Evolutionary conservation across 192 early-diverging fungal genomes (phyloP), one percentile per base, ranked within the genome.

Genomic region (Geosiphon pyriformis): DNA sequence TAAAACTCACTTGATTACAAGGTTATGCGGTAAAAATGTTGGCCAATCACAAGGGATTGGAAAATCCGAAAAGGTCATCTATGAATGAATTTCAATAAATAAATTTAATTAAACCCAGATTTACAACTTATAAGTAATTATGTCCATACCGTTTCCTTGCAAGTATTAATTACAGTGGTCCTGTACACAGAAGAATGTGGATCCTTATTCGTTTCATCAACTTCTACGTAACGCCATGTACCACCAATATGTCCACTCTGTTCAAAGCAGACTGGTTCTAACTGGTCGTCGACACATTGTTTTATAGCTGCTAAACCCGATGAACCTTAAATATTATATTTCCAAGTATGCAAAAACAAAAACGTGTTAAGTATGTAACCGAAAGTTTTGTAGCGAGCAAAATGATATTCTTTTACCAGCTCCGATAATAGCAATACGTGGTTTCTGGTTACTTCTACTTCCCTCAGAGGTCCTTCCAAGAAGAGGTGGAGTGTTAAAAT

Each of bases 221-320:
- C 71, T 11, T 76, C 78, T 29, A 74, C 74, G 68, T 83, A 87
- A 55, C 75, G 64, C 85, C 85, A 87, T 15, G 82, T 65, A 1
- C 85, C 85, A 42, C 83, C 83, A 17, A 78, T 57, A 34, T 77
- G 60, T 23, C 60, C 57, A 29, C 74, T 77, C 59, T 74, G 72
- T 61, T 87, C 85, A 71, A 87, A 87, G 42, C 72, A 80, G 12
- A 84, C 77, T 1, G 79, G 77, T n/a, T 82, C 77, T 4, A 87
- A 64, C 23, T 67, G 59, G 49, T 82, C 77, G 47, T 42, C 65
- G 1, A 83, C 60, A 50, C 82, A 85, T 50, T 83, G 71, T 56
- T 87, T 87, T n/a, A 87, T 64, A 4, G 81, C 74, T 2, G 78
- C 55, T n/a, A 85, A 60, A 2, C 85, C 85, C 2, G 80, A 81